A percentile compares a stretch with the other conserved stretches of the same genome.
phyloP scores from a whole-genome alignment of 371 early-diverging fungal species.

The Lichtheimia corymbifera region DNA sequence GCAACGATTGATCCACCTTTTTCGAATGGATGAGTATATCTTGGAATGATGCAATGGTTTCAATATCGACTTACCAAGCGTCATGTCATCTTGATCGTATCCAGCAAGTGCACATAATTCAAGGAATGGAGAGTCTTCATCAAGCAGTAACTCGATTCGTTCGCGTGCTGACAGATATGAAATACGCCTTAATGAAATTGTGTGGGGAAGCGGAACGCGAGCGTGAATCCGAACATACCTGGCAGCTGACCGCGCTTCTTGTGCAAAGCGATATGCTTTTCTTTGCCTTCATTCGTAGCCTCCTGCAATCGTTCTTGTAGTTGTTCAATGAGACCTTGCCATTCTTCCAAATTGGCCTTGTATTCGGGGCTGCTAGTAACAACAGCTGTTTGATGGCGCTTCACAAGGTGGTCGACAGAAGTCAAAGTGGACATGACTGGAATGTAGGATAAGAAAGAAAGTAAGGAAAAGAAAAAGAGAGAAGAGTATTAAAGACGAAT shows the following conservation, averaged over 20 bases:
- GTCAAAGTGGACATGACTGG: conserved; percentile 37
- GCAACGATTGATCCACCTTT: conserved; percentile 67
- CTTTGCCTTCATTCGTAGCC: conserved; percentile 62
- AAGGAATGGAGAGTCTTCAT: conserved; percentile 75
- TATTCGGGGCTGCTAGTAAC: conserved; percentile 51
- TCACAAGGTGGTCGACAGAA: conserved; percentile 39
- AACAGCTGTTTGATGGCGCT: conserved; percentile 33
- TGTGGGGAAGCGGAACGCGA: neutral
- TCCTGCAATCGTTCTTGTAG: conserved; percentile 58
- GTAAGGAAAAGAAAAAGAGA: neutral
- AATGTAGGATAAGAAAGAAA: conserved; percentile 1
- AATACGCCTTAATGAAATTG: neutral
- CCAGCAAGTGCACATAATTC: conserved; percentile 75
- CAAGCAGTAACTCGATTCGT: conserved; percentile 68
- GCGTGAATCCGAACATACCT: conserved; percentile 34
- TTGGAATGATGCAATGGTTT: neutral
- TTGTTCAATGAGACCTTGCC: conserved; percentile 54
- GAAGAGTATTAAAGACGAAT: neutral
- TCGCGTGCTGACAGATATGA: conserved; percentile 53
- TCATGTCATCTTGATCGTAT: conserved; percentile 71
- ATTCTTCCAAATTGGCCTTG: conserved; percentile 60
- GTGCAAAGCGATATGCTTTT: conserved; percentile 59
- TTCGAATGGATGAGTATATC: neutral
- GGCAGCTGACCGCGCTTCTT: conserved; percentile 66
- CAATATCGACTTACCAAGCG: conserved; percentile 38